A percentile compares a stretch with the other conserved stretches of the same genome.
These are phyloP conservation scores for Amaranthus cruentus DNA, from an alignment of 148 eudicot genomes.

Conservation along the genomic window DNA sequence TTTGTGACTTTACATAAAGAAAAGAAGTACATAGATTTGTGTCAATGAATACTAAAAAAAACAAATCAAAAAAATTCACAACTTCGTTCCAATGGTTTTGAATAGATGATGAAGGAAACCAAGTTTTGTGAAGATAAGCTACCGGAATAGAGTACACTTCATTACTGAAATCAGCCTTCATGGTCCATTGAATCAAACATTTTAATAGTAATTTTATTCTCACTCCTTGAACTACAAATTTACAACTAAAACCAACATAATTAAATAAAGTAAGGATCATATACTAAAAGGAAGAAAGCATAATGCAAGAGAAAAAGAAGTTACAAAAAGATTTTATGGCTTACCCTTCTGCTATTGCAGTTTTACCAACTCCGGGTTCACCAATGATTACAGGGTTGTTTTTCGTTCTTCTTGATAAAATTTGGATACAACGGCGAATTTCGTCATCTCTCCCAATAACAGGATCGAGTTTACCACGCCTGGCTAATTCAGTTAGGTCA, in stretches of 20 bases:
- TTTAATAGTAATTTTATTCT: no score
- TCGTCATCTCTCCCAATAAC: slow-evolving; percentile 98
- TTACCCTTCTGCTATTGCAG: slow-evolving; percentile 99
- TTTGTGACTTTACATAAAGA: no score
- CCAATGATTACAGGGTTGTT: slow-evolving; percentile 98
- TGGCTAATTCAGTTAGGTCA: slow-evolving; percentile 91
- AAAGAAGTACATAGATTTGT: no score
- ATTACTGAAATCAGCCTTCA: no score
- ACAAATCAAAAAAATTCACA: no score
- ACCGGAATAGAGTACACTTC: no score
- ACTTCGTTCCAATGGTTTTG: no score
- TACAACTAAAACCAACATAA: background rate
- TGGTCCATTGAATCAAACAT: no score
- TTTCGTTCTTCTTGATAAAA: slow-evolving; percentile 86
- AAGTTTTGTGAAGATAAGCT: no score
- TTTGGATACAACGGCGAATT: slow-evolving; percentile 94
- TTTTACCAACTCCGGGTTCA: slow-evolving; percentile 99
- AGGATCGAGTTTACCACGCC: slow-evolving; percentile 95
- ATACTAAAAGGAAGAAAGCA: background rate
- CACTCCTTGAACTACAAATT: no score
- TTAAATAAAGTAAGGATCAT: background rate
- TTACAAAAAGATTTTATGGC: background rate
- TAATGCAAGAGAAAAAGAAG: background rate
- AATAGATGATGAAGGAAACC: no score
- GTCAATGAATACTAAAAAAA: no score